Evolutionary conservation across 1,284 basidiomycete species (phyloP).

Genomic region (Chalciporus sp.): DNA sequence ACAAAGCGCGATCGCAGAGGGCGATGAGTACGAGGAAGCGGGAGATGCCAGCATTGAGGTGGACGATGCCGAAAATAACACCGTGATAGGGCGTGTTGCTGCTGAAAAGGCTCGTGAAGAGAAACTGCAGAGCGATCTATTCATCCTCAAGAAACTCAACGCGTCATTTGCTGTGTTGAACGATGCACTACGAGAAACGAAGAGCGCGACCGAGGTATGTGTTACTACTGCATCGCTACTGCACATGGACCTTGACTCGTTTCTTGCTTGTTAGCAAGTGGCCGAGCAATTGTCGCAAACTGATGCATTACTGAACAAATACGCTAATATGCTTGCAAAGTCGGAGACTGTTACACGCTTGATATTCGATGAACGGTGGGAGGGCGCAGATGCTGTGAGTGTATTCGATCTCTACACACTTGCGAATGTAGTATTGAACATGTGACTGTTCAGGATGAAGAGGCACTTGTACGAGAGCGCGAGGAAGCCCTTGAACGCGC

Average conservation of each 20-base stretch:
- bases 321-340: slow-evolving; percentile 65
- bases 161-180: slow-evolving; percentile 65
- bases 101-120: slow-evolving; percentile 62
- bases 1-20: slow-evolving; percentile 30
- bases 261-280: slow-evolving; percentile 48
- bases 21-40: slow-evolving; percentile 34
- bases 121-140: slow-evolving; percentile 69
- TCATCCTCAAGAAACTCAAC: slow-evolving; percentile 72
- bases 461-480: slow-evolving; percentile 50
- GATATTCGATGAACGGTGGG: slow-evolving; percentile 75
- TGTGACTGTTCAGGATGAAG: slow-evolving; percentile 55
- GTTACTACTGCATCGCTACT: not conserved
- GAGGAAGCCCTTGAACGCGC: slow-evolving; percentile 48
- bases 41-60: slow-evolving; percentile 21
- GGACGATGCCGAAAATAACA: slow-evolving; percentile 26
- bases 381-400: slow-evolving; percentile 67
- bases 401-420: not conserved
- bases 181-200: slow-evolving; percentile 61
- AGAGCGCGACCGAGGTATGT: slow-evolving; percentile 66
- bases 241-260: not conserved
- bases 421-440: slow-evolving; percentile 5
- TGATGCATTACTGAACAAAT: slow-evolving; percentile 71
- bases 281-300: slow-evolving; percentile 67
- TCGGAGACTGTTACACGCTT: slow-evolving; percentile 66
- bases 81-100: slow-evolving; percentile 20